phyloP scores from a whole-genome alignment of 2,329 filamentous ascomycete species.

The Myrmaecium sp. region DNA sequence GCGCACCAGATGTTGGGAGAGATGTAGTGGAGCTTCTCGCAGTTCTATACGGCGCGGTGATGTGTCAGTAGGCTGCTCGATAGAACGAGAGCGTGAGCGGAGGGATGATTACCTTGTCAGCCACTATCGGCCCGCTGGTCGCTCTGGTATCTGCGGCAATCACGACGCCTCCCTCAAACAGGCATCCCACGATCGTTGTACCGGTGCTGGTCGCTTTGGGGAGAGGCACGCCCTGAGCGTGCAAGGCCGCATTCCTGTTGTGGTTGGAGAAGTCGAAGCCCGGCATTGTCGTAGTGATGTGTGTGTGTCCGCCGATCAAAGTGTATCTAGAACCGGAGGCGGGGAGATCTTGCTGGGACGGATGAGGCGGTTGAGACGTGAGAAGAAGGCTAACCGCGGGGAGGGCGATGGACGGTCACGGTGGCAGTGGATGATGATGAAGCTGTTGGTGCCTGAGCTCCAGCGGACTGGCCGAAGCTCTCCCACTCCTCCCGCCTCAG shows the following conservation, averaged over 20 bases:
- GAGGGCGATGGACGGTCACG: background rate
- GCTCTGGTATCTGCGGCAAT: constrained; percentile 97
- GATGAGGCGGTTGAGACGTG: too few species aligned
- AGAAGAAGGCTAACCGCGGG: too few species aligned
- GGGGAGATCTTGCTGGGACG: background rate
- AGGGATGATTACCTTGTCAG: constrained; percentile 57
- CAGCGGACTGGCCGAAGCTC: background rate
- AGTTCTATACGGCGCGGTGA: constrained; percentile 46
- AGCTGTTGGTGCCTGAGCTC: too few species aligned
- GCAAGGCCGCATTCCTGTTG: constrained; percentile 94
- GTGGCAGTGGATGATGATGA: too few species aligned
- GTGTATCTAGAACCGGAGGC: constrained; percentile 1
- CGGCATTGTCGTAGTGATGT: too few species aligned
- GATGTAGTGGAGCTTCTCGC: constrained; percentile 99
- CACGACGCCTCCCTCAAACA: constrained; percentile 92
- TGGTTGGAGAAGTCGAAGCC: constrained; percentile 99
- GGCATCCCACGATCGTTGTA: constrained; percentile 95
- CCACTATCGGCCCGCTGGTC: constrained; percentile 92
- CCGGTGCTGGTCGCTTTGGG: constrained; percentile 97
- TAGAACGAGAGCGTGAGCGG: background rate
- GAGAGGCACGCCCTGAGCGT: constrained; percentile 81
- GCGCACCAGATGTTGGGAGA: constrained; percentile 98
- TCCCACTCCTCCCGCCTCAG: background rate
- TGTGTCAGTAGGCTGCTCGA: background rate
- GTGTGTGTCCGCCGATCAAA: constrained; percentile 22